Base-by-base conservation (phyloP, 441 rosid genomes). In the Dalechampia spathulata region DNA sequence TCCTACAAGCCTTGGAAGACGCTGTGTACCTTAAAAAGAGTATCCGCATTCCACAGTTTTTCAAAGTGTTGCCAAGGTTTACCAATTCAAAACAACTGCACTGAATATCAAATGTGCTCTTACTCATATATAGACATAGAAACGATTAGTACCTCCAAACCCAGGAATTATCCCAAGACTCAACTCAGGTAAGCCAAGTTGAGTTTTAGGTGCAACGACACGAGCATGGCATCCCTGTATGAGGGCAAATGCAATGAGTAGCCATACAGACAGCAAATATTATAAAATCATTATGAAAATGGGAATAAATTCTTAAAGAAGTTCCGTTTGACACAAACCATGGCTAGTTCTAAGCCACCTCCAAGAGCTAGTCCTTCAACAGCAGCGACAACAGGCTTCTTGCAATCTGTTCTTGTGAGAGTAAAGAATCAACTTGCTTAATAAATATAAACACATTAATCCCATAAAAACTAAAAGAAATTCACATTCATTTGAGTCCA, bases 281-380 rank as follows among this genome's bases (percentile, higher is more conserved):
- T 16, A 44, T 19, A 12, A 15, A 14, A 39, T 17, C 9, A 43
- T n/a, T n/a, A n/a, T n/a, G 6, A 42, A 58, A 16, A 3, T 32
- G 41, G 45, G 37, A 66, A 11, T 14, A 61, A 46, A 28, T 36
- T 20, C 38, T 19, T 5, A 25, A 32, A 36, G 20, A 4, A 12
- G 5, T 42, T 58, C 23, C 4, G 37, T 39, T 51, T 17, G 25
- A 28, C 34, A 75, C 77, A 63, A 50, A 92, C 99, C 99, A 92
- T 57, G 41, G 96, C 90, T 51, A 92, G 52, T 67, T 92, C 99
- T 55, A 92, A 76, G 72, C 99, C 99, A 72, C 99, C 99, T 66
- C 99, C 99, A 58, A 92, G 91, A 43, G 99, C 96, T 63, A 92
- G 67, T 67, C 99, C 99, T 79, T 86, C 90, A 45, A 92, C 81